Evolutionary conservation across 2,329 filamentous ascomycete species (phyloP).

Genomic region (Gremmenia infestans): DNA sequence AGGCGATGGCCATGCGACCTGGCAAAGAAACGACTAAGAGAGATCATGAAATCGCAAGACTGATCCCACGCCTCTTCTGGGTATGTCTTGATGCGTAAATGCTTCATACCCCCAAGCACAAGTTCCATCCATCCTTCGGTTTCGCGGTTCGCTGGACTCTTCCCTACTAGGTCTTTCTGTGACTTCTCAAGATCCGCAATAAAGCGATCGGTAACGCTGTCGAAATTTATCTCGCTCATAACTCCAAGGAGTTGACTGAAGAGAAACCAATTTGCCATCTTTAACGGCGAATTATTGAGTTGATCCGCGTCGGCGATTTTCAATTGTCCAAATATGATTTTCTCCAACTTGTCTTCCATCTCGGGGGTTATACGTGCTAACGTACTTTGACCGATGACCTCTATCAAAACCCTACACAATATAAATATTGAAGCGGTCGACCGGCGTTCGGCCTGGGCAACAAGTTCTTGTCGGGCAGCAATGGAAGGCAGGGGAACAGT

Average conservation of each 20-base stretch:
- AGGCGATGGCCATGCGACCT: conserved; percentile 82
- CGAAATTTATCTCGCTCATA: conserved; percentile 91
- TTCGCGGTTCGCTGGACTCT: conserved; percentile 62
- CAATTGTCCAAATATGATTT: conserved; percentile 93
- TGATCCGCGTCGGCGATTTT: conserved; percentile 84
- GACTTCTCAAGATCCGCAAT: conserved; percentile 73
- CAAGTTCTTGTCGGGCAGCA: conserved; percentile 58
- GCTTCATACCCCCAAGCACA: conserved; percentile 86
- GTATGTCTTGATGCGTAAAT: conserved; percentile 70
- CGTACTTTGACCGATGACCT: conserved; percentile 88
- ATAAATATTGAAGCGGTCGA: conserved; percentile 96
- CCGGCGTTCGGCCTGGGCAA: conserved; percentile 76
- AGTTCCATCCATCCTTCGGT: conserved; percentile 80
- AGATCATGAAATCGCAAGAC: conserved; percentile 83
- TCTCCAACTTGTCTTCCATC: conserved; percentile 90
- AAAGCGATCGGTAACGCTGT: conserved; percentile 77
- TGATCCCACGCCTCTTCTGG: conserved; percentile 75
- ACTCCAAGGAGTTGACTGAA: conserved; percentile 91
- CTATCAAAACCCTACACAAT: conserved; percentile 85
- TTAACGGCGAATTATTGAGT: conserved; percentile 69
- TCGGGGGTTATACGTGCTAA: conserved; percentile 78
- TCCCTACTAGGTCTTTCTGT: conserved; percentile 69
- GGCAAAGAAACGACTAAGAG: conserved; percentile 75
- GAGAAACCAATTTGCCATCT: conserved; percentile 91
- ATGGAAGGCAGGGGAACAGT: conserved; percentile 27